Evolutionary conservation across 2,329 filamentous ascomycete species (phyloP).

Genomic region (Triangularia verruculosa): DNA sequence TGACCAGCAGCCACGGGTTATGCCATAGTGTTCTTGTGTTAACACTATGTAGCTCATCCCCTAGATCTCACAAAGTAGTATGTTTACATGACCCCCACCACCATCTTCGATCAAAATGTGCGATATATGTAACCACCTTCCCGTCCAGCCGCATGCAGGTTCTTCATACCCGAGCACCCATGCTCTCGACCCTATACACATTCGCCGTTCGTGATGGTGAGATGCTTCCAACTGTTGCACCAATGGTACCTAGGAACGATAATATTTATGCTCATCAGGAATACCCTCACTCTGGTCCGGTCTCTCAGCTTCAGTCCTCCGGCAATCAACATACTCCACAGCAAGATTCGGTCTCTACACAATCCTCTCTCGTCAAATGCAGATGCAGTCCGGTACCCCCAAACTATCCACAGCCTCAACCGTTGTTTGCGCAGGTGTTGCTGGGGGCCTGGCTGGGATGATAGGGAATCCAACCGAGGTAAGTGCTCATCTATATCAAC

Average conservation of each 20-base stretch:
- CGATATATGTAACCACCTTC: not conserved
- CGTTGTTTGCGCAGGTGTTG: constrained; percentile 21
- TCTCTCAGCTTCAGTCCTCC: constrained; percentile 25
- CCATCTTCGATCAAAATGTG: not conserved
- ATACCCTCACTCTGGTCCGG: constrained; percentile 26
- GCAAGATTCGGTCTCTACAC: constrained; percentile 25
- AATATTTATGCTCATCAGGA: constrained; percentile 1
- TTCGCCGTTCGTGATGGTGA: constrained; percentile 25
- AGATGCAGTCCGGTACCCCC: constrained; percentile 12
- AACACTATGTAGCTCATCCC: constrained; percentile 18
- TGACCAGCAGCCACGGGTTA: not conserved
- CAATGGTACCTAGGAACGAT: not conserved
- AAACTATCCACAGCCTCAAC: constrained; percentile 20
- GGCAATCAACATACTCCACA: constrained; percentile 28
- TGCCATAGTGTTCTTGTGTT: constrained; percentile 5
- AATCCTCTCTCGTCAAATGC: constrained; percentile 18
- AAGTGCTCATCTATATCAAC: not conserved
- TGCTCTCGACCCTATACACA: constrained; percentile 23
- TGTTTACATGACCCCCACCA: not conserved
- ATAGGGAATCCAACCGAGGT: constrained; percentile 25
- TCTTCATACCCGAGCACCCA: constrained; percentile 22
- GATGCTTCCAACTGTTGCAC: not conserved
- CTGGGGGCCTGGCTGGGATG: constrained; percentile 24
- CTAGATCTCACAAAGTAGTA: constrained; percentile 28
- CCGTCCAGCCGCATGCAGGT: constrained; percentile 25